phyloP scores from a whole-genome alignment of 2,329 filamentous ascomycete genomes.

The Trichoderma pleuroti region DNA sequence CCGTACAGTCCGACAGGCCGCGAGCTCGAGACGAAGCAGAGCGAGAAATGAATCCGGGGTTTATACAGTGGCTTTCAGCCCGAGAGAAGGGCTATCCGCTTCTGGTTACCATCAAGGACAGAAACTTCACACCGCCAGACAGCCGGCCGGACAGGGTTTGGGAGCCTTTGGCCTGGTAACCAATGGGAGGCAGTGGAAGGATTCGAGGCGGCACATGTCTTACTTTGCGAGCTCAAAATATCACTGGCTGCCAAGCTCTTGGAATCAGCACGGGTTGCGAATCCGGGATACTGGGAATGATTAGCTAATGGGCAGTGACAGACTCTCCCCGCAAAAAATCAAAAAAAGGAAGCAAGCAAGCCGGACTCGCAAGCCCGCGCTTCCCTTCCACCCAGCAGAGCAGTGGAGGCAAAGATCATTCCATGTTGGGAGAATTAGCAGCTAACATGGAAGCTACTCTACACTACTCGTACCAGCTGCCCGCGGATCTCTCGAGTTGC shows the following conservation, averaged over 20 bases:
- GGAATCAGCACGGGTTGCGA: not conserved
- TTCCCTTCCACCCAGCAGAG: no score
- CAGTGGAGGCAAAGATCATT: no score
- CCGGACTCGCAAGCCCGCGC: no score
- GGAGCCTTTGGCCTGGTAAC: conserved; percentile 1
- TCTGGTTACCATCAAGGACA: not conserved
- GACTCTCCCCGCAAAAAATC: not conserved
- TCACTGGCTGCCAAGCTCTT: not conserved
- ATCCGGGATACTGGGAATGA: not conserved
- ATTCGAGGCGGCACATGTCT: not conserved
- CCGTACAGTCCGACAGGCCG: not conserved
- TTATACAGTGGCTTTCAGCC: not conserved
- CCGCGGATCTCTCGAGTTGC: not conserved
- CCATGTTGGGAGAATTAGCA: not conserved
- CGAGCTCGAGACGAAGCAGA: not conserved
- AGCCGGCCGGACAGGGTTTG: not conserved
- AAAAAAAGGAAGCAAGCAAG: no score
- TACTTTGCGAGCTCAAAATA: not conserved
- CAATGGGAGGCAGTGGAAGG: not conserved
- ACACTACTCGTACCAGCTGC: not conserved
- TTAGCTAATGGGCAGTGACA: not conserved
- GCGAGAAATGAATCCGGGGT: not conserved
- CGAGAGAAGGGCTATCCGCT: not conserved
- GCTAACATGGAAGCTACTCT: not conserved
- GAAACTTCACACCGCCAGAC: not conserved